phyloP scores from a whole-genome alignment of 805 yeast genomes.

The Saccharomycopsis microspora region DNA sequence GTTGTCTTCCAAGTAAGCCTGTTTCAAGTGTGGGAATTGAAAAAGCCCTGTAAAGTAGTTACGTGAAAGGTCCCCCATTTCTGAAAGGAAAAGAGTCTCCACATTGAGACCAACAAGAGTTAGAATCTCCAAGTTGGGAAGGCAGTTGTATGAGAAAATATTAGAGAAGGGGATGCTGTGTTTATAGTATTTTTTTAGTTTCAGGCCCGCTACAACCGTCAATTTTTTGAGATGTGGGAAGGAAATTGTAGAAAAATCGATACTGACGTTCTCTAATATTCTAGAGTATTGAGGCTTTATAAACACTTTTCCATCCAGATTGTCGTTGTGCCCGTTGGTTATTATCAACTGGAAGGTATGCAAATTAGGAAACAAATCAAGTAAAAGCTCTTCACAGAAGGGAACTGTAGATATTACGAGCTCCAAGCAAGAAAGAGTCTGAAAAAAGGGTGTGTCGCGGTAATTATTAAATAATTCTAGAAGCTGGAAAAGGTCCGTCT shows the following conservation, averaged over 20 bases:
- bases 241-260: too few relatives aligned
- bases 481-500: conserved; percentile 8
- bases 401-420: conserved; percentile 10
- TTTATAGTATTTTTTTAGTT: background rate
- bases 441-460: background rate
- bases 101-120: conserved; percentile 8
- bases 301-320: background rate
- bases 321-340: background rate
- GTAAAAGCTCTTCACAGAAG: conserved; percentile 9
- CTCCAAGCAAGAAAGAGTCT: background rate
- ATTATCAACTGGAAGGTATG: background rate
- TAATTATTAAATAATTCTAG: conserved; percentile 4
- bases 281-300: background rate
- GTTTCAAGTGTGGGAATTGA: conserved; percentile 5
- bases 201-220: too few relatives aligned
- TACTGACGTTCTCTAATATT: too few relatives aligned
- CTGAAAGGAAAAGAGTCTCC: background rate
- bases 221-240: too few relatives aligned
- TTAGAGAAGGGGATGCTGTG: conserved; percentile 7
- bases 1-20: conserved; percentile 8
- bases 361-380: conserved; percentile 3
- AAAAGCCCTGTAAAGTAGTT: conserved; percentile 1
- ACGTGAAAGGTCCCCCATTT: background rate
- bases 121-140: conserved; percentile 6
- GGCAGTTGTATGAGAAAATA: background rate